Conservation (phyloP, 495 filamentous ascomycete genomes). For the Jackrogersella minutella region DNA sequence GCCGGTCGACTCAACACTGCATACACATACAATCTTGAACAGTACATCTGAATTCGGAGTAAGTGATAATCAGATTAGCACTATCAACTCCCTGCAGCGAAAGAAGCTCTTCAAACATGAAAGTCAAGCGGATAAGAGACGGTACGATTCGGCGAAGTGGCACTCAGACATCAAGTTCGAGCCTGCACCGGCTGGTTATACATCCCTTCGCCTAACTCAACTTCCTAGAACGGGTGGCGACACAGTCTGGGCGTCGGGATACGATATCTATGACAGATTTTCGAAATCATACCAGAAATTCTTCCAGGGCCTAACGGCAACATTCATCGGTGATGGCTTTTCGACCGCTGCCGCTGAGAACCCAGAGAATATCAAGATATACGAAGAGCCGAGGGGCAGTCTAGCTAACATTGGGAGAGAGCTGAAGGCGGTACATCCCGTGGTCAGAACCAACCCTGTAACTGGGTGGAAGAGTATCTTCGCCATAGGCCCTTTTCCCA, state of each 20-base stretch:
- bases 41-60: slow-evolving; percentile 62
- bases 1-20: slow-evolving; percentile 66
- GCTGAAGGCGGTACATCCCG: slow-evolving; percentile 69
- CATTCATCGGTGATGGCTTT: slow-evolving; percentile 69
- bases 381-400: slow-evolving; percentile 64
- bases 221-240: slow-evolving; percentile 72
- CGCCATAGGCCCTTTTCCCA: slow-evolving; percentile 67
- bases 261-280: slow-evolving; percentile 78
- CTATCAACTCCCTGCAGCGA: slow-evolving; percentile 67
- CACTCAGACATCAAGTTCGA: slow-evolving; percentile 75
- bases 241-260: slow-evolving; percentile 72
- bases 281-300: slow-evolving; percentile 70
- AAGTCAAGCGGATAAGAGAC: slow-evolving; percentile 1
- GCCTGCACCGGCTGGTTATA: slow-evolving; percentile 69
- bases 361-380: slow-evolving; percentile 59
- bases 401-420: slow-evolving; percentile 70
- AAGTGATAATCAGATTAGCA: slow-evolving; percentile 75
- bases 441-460: slow-evolving; percentile 79
- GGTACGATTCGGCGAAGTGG: slow-evolving; percentile 55
- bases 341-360: slow-evolving; percentile 58
- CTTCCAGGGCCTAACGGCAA: slow-evolving; percentile 71
- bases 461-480: slow-evolving; percentile 81
- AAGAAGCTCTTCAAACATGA: slow-evolving; percentile 62
- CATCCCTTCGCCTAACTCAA: slow-evolving; percentile 63
- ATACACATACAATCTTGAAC: slow-evolving; percentile 76